These are phyloP conservation scores for Delphinella strobiligena DNA, from an alignment of 2,329 filamentous ascomycete species.

Conservation along the genomic window DNA sequence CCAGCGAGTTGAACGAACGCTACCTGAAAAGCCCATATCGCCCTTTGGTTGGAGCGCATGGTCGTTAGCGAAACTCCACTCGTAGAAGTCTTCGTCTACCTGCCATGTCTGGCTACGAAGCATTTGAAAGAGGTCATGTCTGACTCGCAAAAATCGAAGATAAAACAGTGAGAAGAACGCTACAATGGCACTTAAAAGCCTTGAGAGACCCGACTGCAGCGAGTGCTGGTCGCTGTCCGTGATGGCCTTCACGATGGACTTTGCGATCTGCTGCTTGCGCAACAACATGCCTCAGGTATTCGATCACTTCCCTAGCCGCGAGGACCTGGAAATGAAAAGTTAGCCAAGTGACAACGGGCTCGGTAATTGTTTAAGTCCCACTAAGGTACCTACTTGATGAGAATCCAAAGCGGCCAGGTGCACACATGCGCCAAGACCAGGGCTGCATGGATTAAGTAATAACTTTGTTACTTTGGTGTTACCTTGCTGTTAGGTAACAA, in stretches of 20 bases:
- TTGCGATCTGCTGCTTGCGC: neutral
- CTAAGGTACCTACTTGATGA: no score
- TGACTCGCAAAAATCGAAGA: constrained; percentile 2
- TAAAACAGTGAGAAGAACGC: constrained; percentile 9
- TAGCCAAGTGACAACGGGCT: no score
- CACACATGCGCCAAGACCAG: no score
- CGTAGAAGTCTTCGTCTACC: constrained; percentile 43
- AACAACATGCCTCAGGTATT: no score
- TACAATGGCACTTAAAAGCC: constrained; percentile 4
- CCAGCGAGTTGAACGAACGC: constrained; percentile 26
- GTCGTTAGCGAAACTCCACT: constrained; percentile 36
- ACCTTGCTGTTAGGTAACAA: no score
- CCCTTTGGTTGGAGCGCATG: constrained; percentile 45
- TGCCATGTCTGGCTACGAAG: constrained; percentile 42
- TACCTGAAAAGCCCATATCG: constrained; percentile 63
- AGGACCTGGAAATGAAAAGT: no score
- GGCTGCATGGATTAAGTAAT: no score
- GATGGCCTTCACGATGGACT: neutral
- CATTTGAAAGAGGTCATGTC: constrained; percentile 36
- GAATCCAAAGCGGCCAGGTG: no score
- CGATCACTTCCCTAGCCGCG: no score
- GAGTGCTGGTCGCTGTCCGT: neutral
- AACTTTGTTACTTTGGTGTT: no score
- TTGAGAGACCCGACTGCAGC: no score
- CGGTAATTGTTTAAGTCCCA: no score